Evolutionary conservation across 2,329 filamentous ascomycete genomes (phyloP).

Genomic region (Magnaporthiopsis rhizophila): DNA sequence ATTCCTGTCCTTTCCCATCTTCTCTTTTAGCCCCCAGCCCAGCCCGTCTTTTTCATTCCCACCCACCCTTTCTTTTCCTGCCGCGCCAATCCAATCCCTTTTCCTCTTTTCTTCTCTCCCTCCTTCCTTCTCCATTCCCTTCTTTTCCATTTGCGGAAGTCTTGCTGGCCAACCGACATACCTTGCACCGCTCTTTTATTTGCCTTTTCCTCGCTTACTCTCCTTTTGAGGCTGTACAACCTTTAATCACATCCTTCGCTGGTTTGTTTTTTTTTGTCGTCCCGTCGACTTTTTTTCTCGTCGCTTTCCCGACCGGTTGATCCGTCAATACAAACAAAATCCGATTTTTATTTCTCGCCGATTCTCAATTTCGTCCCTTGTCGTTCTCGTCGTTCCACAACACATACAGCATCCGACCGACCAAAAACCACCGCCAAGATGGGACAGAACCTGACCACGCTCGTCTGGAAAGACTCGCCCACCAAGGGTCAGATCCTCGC

Average conservation of each 20-base stretch:
- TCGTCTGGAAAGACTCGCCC: slow-evolving; percentile 2
- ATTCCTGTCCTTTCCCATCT: slow-evolving; percentile 1
- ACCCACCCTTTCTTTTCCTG: not conserved
- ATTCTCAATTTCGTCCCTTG: not conserved
- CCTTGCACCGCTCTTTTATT: not conserved
- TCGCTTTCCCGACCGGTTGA: not conserved
- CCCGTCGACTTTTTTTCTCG: not conserved
- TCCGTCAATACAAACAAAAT: not conserved
- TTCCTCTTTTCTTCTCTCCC: not conserved
- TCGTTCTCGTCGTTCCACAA: not conserved
- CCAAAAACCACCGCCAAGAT: not conserved
- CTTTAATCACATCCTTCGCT: not conserved
- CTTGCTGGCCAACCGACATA: slow-evolving; percentile 7
- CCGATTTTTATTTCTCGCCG: not conserved
- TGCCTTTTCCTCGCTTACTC: not conserved
- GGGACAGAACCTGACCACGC: slow-evolving; percentile 4
- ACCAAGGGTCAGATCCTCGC: slow-evolving; percentile 1
- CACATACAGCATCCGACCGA: not conserved
- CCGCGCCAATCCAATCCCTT: slow-evolving; percentile 1
- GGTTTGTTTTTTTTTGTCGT: not conserved
- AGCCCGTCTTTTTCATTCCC: not conserved
- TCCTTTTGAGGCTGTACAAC: not conserved
- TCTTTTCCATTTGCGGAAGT: not conserved
- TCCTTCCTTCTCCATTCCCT: not conserved
- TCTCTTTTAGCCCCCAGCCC: not conserved